Base-by-base conservation (phyloP, 106 monocot genomes). In the Posidonia australis region DNA sequence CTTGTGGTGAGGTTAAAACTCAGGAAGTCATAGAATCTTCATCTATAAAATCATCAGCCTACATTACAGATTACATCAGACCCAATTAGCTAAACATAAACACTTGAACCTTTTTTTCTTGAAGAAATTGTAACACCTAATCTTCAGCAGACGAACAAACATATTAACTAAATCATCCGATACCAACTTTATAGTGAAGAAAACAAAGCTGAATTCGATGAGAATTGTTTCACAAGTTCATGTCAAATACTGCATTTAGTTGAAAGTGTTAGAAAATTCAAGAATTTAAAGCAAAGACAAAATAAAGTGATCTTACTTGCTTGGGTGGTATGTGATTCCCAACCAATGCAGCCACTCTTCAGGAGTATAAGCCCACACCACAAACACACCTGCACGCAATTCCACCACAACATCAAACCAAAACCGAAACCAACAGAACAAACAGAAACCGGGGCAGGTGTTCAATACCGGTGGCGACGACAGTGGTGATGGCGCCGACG, bases 271-370 rank as follows among this genome's bases (percentile, higher is more conserved):
- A n/a, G 21, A 24, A 54, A 41, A 51, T 9, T n/a, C 2, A 54
- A 18, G 45, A 68, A 19, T 5, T 9, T 17, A 16, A 25, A 26
- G 26, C 47, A 61, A 47, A 46, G 57, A 47, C 29, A 60, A 17
- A 60, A 24, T 13, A 44, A 56, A 23, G 11, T 25, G 22, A 64
- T 16, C 58, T 84, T 19, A 98, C 98, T 88, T 91, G 84, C 81
- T 91, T 23, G 98, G 98, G 63, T 88, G 91, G 49, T 98, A 98
- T 12, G 91, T 98, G 79, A 98, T 91, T 16, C 98, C 91, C 54
- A 98, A 10, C 62, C 67, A 81, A 70, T 83, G 85, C 56, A 98
- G 72, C 83, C 87, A 91, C 0, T 68, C 70, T 59, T 91, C 87
- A 5, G 87, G 98, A 54, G 71, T 88, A 71, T 98, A 91, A 0